Percentiles rank a stretch among this genome's conserved stretches.
These are phyloP conservation scores for Aspergillus cejpii DNA, from an alignment of 2,329 filamentous ascomycete species.

Conservation along the genomic window DNA sequence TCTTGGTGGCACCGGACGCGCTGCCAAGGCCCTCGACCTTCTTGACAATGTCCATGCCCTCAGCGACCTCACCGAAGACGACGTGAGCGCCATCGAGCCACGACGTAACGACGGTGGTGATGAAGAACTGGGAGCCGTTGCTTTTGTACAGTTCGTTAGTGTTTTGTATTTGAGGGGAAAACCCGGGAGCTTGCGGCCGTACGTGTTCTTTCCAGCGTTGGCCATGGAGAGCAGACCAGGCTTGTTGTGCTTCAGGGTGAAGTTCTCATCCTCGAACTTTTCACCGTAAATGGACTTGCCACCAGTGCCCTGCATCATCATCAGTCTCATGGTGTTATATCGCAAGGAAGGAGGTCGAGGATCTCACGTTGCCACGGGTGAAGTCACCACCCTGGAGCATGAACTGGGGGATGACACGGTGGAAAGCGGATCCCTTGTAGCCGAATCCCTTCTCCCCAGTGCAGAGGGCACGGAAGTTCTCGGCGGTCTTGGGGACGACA, in stretches of 20 bases:
- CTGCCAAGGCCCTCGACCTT: constrained; percentile 55
- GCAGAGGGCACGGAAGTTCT: constrained; percentile 82
- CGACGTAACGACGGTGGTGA: constrained; percentile 60
- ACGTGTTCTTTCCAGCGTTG: constrained; percentile 91
- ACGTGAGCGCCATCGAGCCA: constrained; percentile 65
- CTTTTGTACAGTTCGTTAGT: constrained; percentile 21
- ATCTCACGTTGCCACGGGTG: constrained; percentile 78
- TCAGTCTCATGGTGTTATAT: constrained; percentile 8
- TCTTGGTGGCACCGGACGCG: constrained; percentile 47
- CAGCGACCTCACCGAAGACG: constrained; percentile 58
- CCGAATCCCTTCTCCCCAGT: constrained; percentile 73
- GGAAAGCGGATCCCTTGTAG: constrained; percentile 77
- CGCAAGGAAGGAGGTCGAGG: background rate
- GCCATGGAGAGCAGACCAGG: constrained; percentile 88
- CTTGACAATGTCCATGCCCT: constrained; percentile 51
- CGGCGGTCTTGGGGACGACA: constrained; percentile 76
- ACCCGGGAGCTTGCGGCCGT: constrained; percentile 27
- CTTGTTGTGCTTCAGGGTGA: constrained; percentile 63
- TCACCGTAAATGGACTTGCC: constrained; percentile 93
- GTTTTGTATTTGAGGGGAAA: constrained; percentile 2
- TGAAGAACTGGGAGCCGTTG: constrained; percentile 68
- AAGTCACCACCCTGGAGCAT: constrained; percentile 97
- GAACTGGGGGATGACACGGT: constrained; percentile 87
- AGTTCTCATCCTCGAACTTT: constrained; percentile 94
- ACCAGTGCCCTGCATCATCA: constrained; percentile 63